Base-by-base conservation (phyloP, 768 basidiomycete species). In the Tulasnella sp. region DNA sequence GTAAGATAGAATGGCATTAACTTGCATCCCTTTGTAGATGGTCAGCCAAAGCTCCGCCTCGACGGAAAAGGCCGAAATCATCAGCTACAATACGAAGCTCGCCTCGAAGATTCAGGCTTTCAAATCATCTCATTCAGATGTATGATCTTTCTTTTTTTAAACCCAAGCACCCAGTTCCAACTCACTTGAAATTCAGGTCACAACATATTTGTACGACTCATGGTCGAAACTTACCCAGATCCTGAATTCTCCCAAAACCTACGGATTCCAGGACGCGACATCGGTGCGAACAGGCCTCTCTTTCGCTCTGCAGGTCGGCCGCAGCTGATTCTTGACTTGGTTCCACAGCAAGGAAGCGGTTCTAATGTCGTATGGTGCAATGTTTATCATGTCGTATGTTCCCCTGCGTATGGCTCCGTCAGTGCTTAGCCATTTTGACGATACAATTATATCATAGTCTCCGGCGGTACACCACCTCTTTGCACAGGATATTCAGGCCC, bases 251-350 rank as follows among this genome's bases (percentile, higher is more conserved):
- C 85, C 87, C 1, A 81, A 79, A 1, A 76, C 80, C n/a, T 88
- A 83, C 70, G 87, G 87, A 0, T 87, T 88, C 77, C 79, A 81
- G n/a, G 86, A 88, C 75, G 82, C 82, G 2, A 83, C 82, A 2
- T 81, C 83, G 8, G 69, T 70, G 29, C 19, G 65, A n/a, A 7
- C 36, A 47, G 52, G 26, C 12, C 12, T 5, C 67, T 32, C 22
- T 7, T 14, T 26, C 12, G 11, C 6, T 36, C 34, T n/a, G 7
- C 22, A 19, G 12, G 7, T 40, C 16, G 22, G 2, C n/a, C 7
- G n/a, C n/a, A n/a, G n/a, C n/a, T n/a, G n/a, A n/a, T n/a, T 26
- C 29, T 37, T 62, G 29, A 59, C 11, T 40, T 14, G 5, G 7
- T 36, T 62, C 6, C 17, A 35, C n/a, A 70, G 69, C 47, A 70